Conservation (phyloP, 306 rosid genomes). For the Cicer bijugum region DNA sequence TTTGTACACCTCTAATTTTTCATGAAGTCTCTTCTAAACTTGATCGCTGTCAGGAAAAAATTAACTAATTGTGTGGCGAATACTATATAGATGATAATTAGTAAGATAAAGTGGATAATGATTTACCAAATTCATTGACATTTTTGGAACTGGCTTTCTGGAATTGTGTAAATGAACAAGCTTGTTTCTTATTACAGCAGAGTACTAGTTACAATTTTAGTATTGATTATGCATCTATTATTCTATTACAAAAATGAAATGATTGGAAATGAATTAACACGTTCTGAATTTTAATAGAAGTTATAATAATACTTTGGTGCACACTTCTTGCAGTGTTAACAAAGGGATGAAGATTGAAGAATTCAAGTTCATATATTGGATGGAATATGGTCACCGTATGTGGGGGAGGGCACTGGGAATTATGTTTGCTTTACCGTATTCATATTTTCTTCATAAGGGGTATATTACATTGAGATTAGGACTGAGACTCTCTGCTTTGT, state of each 20-base stretch:
- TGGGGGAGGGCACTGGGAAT: slow-evolving; percentile 91
- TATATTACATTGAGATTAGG: slow-evolving; percentile 83
- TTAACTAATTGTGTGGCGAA: not conserved
- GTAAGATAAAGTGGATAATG: not conserved
- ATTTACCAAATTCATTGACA: not conserved
- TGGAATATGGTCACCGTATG: slow-evolving; percentile 94
- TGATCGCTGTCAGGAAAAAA: not conserved
- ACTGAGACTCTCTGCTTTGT: slow-evolving; percentile 68
- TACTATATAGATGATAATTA: not conserved
- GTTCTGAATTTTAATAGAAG: slow-evolving; percentile 14
- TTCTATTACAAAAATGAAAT: not conserved
- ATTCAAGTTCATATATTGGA: slow-evolving; percentile 66
- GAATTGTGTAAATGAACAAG: not conserved
- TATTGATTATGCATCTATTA: not conserved
- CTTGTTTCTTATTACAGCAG: slow-evolving; percentile 6
- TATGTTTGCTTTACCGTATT: slow-evolving; percentile 90
- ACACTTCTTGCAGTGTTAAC: slow-evolving; percentile 52
- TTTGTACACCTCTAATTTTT: slow-evolving; percentile 4
- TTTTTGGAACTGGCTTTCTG: not conserved
- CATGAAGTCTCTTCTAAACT: slow-evolving; percentile 9
- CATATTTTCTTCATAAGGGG: slow-evolving; percentile 84
- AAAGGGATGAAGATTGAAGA: slow-evolving; percentile 59
- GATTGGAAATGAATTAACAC: slow-evolving; percentile 35
- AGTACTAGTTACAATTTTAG: not conserved
- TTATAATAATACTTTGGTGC: slow-evolving; percentile 33